Percentiles rank a stretch among this genome's conserved stretches.
Conservation (phyloP, 495 filamentous ascomycete genomes). For the Trichoderma gamsii region DNA sequence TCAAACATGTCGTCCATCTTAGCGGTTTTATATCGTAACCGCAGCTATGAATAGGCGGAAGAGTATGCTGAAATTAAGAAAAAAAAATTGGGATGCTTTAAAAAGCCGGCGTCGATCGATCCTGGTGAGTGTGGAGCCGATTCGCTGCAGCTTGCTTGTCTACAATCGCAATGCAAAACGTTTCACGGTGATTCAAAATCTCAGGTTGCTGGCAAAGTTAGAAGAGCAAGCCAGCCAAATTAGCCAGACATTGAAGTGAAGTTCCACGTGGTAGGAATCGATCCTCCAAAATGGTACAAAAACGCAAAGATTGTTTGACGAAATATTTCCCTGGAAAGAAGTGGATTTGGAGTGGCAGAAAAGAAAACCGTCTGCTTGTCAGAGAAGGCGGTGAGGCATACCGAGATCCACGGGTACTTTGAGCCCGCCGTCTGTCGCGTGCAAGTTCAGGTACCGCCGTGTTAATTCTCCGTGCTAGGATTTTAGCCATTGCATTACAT, state of each 20-base stretch:
- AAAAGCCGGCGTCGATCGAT: neutral
- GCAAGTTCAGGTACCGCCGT: too few relatives aligned
- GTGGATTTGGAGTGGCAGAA: slow-evolving; percentile 12
- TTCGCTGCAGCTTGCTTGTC: neutral
- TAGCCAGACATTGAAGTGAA: neutral
- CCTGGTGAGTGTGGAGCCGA: neutral
- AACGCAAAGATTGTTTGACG: slow-evolving; percentile 5
- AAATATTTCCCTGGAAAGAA: neutral
- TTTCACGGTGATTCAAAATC: neutral
- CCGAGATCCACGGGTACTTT: neutral
- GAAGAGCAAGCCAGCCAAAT: neutral
- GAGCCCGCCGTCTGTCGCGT: too few relatives aligned
- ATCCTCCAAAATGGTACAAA: neutral
- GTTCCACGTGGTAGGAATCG: neutral
- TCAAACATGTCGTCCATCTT: slow-evolving; percentile 79
- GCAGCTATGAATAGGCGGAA: neutral
- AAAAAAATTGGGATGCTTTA: slow-evolving; percentile 6
- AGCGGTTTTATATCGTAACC: slow-evolving; percentile 15
- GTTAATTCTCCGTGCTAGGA: too few relatives aligned
- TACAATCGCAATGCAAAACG: neutral
- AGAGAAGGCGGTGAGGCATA: slow-evolving; percentile 4
- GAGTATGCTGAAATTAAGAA: neutral
- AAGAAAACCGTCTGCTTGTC: neutral
- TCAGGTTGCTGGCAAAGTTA: neutral
- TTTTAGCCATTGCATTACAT: neutral